These are phyloP conservation scores for Penicillium hesseltinei DNA, from an alignment of 2,329 filamentous ascomycete genomes.

Conservation along the genomic window DNA sequence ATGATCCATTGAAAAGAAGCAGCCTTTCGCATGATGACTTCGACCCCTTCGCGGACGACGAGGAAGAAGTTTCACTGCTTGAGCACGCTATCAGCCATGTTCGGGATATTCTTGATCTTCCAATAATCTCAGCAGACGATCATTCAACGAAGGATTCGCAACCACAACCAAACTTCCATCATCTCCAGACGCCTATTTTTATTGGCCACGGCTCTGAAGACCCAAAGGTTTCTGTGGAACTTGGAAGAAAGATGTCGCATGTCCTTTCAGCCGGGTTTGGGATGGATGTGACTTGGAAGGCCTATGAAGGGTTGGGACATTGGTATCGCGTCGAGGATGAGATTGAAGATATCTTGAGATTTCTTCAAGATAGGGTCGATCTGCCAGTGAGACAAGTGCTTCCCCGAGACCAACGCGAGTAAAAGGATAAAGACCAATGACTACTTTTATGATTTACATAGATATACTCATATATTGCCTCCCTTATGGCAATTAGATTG, in stretches of 20 bases:
- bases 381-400: not conserved
- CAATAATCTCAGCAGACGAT: not conserved
- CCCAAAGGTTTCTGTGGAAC: conserved; percentile 10
- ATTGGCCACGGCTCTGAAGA: conserved; percentile 19
- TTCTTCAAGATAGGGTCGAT: conserved; percentile 1
- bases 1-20: not conserved
- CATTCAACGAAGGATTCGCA: not conserved
- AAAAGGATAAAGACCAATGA: not conserved
- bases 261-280: conserved; percentile 14
- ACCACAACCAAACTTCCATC: not conserved
- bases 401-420: not conserved
- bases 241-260: conserved; percentile 16
- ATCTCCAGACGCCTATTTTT: conserved; percentile 17
- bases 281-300: conserved; percentile 21
- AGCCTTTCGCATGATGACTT: conserved; percentile 20
- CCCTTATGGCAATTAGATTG: not conserved
- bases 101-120: conserved; percentile 34
- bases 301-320: conserved; percentile 11
- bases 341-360: conserved; percentile 13
- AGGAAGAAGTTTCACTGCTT: conserved; percentile 12
- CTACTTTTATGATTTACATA: not conserved
- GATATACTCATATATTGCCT: not conserved
- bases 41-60: conserved; percentile 16
- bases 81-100: conserved; percentile 31
- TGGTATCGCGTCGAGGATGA: conserved; percentile 16